Conservation (phyloP, 2,329 filamentous ascomycete species). For the Trichoderma asperellum region DNA sequence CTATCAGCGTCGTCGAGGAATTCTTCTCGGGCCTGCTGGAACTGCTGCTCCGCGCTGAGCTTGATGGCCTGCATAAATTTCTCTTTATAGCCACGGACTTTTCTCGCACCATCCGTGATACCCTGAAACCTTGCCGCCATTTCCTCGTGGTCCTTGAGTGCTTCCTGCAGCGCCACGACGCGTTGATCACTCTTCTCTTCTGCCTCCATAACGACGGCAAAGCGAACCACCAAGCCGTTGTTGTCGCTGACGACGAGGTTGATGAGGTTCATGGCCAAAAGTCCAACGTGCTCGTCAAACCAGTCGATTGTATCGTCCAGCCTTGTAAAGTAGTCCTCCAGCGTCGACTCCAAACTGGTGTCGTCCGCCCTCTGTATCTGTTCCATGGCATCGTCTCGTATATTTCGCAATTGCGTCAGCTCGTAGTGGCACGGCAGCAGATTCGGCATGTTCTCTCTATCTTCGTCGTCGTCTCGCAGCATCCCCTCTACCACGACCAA, state of each 20-base stretch:
- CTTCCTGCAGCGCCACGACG: slow-evolving; percentile 88
- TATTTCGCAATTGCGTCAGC: slow-evolving; percentile 87
- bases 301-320: slow-evolving; percentile 87
- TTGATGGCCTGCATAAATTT: slow-evolving; percentile 86
- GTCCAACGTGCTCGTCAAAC: slow-evolving; percentile 94
- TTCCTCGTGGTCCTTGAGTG: slow-evolving; percentile 93
- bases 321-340: slow-evolving; percentile 86
- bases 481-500: slow-evolving; percentile 76
- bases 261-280: slow-evolving; percentile 87
- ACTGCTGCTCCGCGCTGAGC: slow-evolving; percentile 72
- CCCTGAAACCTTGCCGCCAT: slow-evolving; percentile 92
- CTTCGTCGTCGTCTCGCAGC: slow-evolving; percentile 80
- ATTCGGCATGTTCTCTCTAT: slow-evolving; percentile 90
- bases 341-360: slow-evolving; percentile 73
- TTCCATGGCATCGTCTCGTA: slow-evolving; percentile 94
- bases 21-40: slow-evolving; percentile 69
- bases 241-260: slow-evolving; percentile 85
- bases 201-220: slow-evolving; percentile 90
- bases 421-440: slow-evolving; percentile 88
- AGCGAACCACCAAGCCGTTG: slow-evolving; percentile 83
- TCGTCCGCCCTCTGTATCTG: slow-evolving; percentile 84
- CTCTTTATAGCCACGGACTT: slow-evolving; percentile 92
- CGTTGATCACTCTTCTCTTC: slow-evolving; percentile 97
- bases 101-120: slow-evolving; percentile 90
- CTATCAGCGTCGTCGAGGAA: slow-evolving; percentile 83